These are phyloP conservation scores for Daldinia grandis DNA, from an alignment of 495 filamentous ascomycete genomes.

Conservation along the genomic window DNA sequence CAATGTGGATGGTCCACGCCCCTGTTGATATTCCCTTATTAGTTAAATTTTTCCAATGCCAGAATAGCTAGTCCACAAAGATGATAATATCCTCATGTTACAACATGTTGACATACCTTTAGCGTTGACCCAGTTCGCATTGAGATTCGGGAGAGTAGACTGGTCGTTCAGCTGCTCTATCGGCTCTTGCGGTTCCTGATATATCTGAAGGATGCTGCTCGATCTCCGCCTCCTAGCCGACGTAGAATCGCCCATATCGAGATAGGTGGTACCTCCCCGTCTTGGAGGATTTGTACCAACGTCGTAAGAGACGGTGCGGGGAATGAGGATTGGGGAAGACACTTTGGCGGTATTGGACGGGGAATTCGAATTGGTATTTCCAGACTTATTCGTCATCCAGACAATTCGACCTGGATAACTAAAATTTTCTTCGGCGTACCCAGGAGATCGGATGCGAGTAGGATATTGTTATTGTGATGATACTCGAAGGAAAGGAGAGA, in stretches of 20 bases:
- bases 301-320: slow-evolving; percentile 82
- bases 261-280: slow-evolving; percentile 52
- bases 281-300: slow-evolving; percentile 72
- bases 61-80: background rate
- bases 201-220: slow-evolving; percentile 86
- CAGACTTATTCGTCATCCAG: slow-evolving; percentile 37
- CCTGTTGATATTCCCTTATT: slow-evolving; percentile 59
- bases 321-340: slow-evolving; percentile 79
- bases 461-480: slow-evolving; percentile 2
- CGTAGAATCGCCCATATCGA: slow-evolving; percentile 60
- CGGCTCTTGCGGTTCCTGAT: slow-evolving; percentile 92
- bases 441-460: slow-evolving; percentile 11
- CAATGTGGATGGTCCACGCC: slow-evolving; percentile 96
- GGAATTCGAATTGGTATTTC: slow-evolving; percentile 34
- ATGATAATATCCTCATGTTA: background rate
- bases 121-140: slow-evolving; percentile 98
- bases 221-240: slow-evolving; percentile 79
- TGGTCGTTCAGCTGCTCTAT: slow-evolving; percentile 97
- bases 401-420: slow-evolving; percentile 3
- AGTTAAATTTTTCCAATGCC: background rate
- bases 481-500: slow-evolving; percentile 3
- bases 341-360: slow-evolving; percentile 78
- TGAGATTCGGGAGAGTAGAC: slow-evolving; percentile 90
- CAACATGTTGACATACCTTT: slow-evolving; percentile 73
- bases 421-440: slow-evolving; percentile 12